Percentiles rank a stretch among this genome's conserved stretches.
phyloP scores from a whole-genome alignment of 805 yeast genomes.

The Candida oleophila region DNA sequence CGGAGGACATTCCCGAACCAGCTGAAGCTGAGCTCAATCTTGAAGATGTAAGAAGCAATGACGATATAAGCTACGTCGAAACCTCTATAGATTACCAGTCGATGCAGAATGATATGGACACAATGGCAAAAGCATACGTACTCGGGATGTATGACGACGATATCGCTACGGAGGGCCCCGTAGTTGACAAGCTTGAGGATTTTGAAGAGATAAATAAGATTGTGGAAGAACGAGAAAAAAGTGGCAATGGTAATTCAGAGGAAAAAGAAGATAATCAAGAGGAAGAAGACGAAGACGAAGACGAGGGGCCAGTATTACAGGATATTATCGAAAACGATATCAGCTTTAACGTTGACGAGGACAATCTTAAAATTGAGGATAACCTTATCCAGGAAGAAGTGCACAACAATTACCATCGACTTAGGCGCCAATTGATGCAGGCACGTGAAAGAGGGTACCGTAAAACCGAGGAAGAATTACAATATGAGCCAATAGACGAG shows the following conservation, averaged over 20 bases:
- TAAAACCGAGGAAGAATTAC: slow-evolving; percentile 49
- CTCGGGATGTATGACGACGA: slow-evolving; percentile 63
- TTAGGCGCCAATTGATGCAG: slow-evolving; percentile 49
- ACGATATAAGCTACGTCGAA: slow-evolving; percentile 14
- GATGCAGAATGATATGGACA: slow-evolving; percentile 47
- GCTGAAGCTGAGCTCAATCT: not conserved
- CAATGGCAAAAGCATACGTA: slow-evolving; percentile 62
- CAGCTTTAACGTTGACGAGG: slow-evolving; percentile 15
- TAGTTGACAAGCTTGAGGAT: slow-evolving; percentile 53
- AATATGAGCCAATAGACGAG: slow-evolving; percentile 68
- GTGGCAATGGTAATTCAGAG: slow-evolving; percentile 7
- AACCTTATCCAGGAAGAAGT: slow-evolving; percentile 42
- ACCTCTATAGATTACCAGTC: slow-evolving; percentile 40
- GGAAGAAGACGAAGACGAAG: slow-evolving; percentile 30
- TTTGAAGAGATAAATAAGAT: slow-evolving; percentile 50
- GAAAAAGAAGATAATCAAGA: slow-evolving; percentile 25
- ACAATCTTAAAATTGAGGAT: slow-evolving; percentile 10
- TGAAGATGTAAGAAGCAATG: slow-evolving; percentile 4
- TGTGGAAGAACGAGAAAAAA: slow-evolving; percentile 32
- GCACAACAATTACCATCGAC: slow-evolving; percentile 52
- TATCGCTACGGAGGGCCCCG: slow-evolving; percentile 52
- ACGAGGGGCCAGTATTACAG: slow-evolving; percentile 36
- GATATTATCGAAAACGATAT: slow-evolving; percentile 45
- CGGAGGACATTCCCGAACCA: slow-evolving; percentile 8
- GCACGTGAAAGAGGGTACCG: slow-evolving; percentile 43